Base-by-base conservation (phyloP, 768 basidiomycete species). In the Calvatia gigantea region DNA sequence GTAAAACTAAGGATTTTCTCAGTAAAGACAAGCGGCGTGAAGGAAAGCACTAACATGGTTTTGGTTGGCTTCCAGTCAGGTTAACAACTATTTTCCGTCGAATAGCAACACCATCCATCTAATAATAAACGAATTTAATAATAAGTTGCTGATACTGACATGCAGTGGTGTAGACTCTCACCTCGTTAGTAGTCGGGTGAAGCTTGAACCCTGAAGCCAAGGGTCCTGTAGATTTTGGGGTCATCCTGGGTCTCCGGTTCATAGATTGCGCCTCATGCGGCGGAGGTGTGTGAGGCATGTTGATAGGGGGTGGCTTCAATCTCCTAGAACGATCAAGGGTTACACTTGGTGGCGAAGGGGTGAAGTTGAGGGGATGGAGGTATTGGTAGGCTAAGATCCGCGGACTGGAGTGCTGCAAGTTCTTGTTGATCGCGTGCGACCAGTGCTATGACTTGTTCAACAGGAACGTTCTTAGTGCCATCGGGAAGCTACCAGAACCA, bases 401-500 rank as follows among this genome's bases (percentile, higher is more conserved):
- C 58, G 42, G 51, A 61, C 60, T 67, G 67, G 50, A 69, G 46
- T 11, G 61, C 49, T 2, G 65, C 60, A 21, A 73, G 64, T 57
- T 73, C 72, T 32, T 61, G 53, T 31, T 60, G 54, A 50, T 91
- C 86, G 62, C 88, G 86, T 9, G 87, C 89, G 8, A 98, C 81
- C 35, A 99, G 76, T 1, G 94, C 96, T 61, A 99, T 98, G 21
- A 87, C 69, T 68, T 86, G 86, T 41, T 97, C 97, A 45, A 98
- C 90, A 0, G 85, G 79, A 53, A 99, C 79, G 64, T 87, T 87
- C 65, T 93, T 91, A 1, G 90, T 72, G 45, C 95, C 94, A 52
- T 93, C 90, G 32, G 76, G 77, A 35, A 66, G 64, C 70, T 70
- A 54, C 27, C n/a, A n/a, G n/a, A n/a, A n/a, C n/a, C 42, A 51